These are phyloP conservation scores for Dryas alaskensis DNA, from an alignment of 306 rosid species.

Conservation along the genomic window DNA sequence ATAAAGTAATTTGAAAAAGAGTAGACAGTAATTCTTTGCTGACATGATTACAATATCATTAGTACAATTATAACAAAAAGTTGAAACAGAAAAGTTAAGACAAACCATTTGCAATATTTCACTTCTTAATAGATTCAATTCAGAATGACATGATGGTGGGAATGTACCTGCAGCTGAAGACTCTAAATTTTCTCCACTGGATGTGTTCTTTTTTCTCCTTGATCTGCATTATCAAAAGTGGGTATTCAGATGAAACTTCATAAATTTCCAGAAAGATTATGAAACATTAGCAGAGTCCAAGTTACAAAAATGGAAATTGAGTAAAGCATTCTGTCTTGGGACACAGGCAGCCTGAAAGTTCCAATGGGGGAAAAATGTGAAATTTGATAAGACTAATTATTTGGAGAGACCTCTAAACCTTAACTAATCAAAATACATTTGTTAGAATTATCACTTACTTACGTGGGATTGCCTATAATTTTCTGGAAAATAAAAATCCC, in stretches of 20 bases:
- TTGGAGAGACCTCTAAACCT: background rate
- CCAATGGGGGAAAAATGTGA: background rate
- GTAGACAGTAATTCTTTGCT: background rate
- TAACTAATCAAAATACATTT: background rate
- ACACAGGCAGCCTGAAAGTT: background rate
- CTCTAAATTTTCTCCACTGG: slow-evolving; percentile 82
- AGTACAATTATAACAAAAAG: background rate
- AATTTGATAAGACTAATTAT: background rate
- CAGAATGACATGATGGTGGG: slow-evolving; percentile 14
- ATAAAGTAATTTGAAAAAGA: background rate
- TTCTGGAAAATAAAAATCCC: background rate
- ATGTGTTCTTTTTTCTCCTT: slow-evolving; percentile 85
- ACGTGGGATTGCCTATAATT: background rate
- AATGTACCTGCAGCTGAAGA: slow-evolving; percentile 66
- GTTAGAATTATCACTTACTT: background rate
- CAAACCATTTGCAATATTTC: background rate
- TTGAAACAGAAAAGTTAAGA: background rate
- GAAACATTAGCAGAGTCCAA: slow-evolving; percentile 6
- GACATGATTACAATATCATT: background rate
- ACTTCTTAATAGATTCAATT: background rate
- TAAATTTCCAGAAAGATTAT: slow-evolving; percentile 5
- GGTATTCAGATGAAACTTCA: slow-evolving; percentile 23
- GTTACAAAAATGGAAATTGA: background rate
- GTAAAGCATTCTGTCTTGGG: background rate
- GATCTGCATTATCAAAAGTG: slow-evolving; percentile 57